These are phyloP conservation scores for Dentipellis sp. DNA, from an alignment of 768 basidiomycete genomes.

Conservation along the genomic window DNA sequence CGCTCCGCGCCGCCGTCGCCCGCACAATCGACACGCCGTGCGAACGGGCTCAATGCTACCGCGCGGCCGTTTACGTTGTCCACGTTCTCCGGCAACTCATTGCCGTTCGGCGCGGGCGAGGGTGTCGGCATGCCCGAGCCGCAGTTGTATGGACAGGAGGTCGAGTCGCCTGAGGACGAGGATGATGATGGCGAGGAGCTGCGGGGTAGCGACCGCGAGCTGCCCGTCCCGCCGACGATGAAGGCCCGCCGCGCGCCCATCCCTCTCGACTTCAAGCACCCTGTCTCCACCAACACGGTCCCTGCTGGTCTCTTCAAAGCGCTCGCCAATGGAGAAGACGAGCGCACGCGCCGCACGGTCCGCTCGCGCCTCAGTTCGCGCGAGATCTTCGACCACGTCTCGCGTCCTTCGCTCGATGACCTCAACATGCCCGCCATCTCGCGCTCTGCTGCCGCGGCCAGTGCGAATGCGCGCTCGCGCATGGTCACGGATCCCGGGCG, in stretches of 20 bases:
- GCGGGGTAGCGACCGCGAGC: conserved; percentile 16
- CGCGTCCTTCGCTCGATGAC: conserved; percentile 72
- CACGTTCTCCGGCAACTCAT: conserved; percentile 38
- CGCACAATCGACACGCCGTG: conserved; percentile 13
- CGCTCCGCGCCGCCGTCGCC: conserved; percentile 35
- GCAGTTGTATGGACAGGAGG: neutral
- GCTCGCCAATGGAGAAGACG: conserved; percentile 47
- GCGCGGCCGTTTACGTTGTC: conserved; percentile 47
- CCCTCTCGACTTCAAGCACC: conserved; percentile 68
- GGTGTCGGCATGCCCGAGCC: conserved; percentile 13
- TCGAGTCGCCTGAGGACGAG: conserved; percentile 18
- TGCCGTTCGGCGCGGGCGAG: conserved; percentile 26
- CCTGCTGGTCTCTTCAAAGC: conserved; percentile 86
- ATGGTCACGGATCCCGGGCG: conserved; percentile 52
- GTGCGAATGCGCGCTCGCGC: conserved; percentile 39
- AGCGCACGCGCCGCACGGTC: conserved; percentile 60
- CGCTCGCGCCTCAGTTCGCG: conserved; percentile 69
- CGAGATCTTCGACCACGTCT: conserved; percentile 63
- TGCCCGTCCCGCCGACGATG: conserved; percentile 23
- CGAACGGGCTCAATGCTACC: conserved; percentile 28
- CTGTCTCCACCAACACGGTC: conserved; percentile 60
- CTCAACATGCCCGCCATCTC: conserved; percentile 61
- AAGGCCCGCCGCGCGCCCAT: conserved; percentile 63
- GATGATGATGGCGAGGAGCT: conserved; percentile 17
- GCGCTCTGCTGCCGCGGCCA: conserved; percentile 33